A percentile compares a stretch with the other conserved stretches of the same genome.
Conservation (phyloP, 192 early-diverging fungal species). For the Backusella mclennaniae region DNA sequence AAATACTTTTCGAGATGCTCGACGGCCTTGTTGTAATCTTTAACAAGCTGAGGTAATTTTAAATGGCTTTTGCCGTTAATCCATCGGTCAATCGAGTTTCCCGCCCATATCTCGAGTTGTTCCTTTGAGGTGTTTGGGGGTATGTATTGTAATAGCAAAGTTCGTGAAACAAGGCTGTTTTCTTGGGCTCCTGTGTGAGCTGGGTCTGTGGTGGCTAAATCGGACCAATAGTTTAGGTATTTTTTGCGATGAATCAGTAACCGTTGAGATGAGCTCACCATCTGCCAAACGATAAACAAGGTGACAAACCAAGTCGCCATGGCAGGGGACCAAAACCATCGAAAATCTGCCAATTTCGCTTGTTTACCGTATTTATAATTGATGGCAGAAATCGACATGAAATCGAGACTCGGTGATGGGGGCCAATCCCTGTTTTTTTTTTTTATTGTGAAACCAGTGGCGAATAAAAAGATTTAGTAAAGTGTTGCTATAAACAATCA, state of each 20-base stretch:
- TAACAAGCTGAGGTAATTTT: not conserved
- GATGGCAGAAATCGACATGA: constrained; percentile 38
- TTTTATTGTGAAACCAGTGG: not conserved
- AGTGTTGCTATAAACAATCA: not conserved
- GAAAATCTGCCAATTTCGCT: constrained; percentile 27
- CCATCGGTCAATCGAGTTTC: not conserved
- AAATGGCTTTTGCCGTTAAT: not conserved
- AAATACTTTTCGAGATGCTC: constrained; percentile 1
- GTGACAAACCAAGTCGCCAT: constrained; percentile 62
- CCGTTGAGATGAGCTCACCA: constrained; percentile 50
- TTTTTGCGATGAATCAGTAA: constrained; percentile 49
- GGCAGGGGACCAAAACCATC: constrained; percentile 64
- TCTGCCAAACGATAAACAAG: constrained; percentile 44
- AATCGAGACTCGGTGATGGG: constrained; percentile 30
- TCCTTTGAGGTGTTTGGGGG: not conserved
- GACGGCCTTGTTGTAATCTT: not conserved
- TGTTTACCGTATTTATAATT: constrained; percentile 24
- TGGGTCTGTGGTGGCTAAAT: not conserved
- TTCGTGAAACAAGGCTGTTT: not conserved
- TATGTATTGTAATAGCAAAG: constrained; percentile 3
- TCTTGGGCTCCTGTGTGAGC: not conserved
- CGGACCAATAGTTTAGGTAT: constrained; percentile 39
- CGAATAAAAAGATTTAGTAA: not conserved
- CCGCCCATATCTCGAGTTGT: not conserved
- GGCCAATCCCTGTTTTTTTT: constrained; percentile 29